Evolutionary conservation across 2,329 filamentous ascomycete genomes (phyloP), one percentile per base, ranked within the genome.

Genomic region (Dactylellina leptospora): DNA sequence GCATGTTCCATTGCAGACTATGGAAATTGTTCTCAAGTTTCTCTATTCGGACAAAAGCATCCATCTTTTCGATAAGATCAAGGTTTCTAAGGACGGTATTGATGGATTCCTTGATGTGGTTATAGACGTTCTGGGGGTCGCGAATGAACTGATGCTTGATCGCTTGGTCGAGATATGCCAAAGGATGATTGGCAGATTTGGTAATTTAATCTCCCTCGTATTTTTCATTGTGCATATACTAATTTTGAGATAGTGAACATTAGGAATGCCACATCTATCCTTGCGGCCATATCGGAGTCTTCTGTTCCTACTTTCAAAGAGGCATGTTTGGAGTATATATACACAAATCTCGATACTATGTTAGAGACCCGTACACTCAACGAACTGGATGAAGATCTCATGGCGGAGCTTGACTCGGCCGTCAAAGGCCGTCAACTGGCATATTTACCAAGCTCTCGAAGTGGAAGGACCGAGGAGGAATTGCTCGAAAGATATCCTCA

Each of bases 141-240:
- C 93, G 10, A 95, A 99, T 78, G 93, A 99, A 79, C 82, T 99
- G 64, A 97, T 99, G 93, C 85, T 99, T 48, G 92, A 97, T 78
- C 86, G 93, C 4, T 82, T 99, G 3, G 92, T 91, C 3, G 91
- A 96, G 78, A 87, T 96, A 25, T 97, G 95, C 79, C 95, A 99
- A 78, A 87, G 86, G 68, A 81, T 92, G 20, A 85, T 97, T 69
- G 93, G 92, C 33, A 86, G 86, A 53, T 96, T 95, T 80, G 87
- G 85, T 87, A 79, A 83, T 80, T 23, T 23, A 13, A 23, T 55
- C 20, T n/a, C n/a, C 36, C 42, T 69, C 18, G 54, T n/a, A 47
- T 33, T 38, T 11, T 10, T 30, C 38, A 50, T 18, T 63, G n/a
- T 23, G 27, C 63, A 48, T 40, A 51, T 42, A 44, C 75, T 78